Conservation (phyloP, 345 rosid species). For the Salix suchowensis region DNA sequence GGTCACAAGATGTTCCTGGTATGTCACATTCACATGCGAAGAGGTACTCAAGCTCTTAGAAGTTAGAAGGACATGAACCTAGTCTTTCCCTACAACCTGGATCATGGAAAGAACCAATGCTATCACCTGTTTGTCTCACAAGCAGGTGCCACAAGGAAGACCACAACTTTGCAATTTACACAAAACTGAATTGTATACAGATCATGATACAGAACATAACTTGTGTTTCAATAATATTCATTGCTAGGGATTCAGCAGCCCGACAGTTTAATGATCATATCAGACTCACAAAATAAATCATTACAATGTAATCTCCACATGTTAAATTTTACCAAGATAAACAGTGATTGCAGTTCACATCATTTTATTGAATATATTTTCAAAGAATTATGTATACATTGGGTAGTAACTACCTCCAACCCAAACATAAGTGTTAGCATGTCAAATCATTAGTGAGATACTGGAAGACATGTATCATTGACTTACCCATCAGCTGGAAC, state of each 20-base stretch:
- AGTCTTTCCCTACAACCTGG: not conserved
- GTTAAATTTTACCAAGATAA: not conserved
- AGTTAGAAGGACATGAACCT: not conserved
- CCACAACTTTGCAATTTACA: not conserved
- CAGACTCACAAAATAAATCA: not conserved
- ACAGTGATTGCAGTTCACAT: not conserved
- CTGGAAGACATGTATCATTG: not conserved
- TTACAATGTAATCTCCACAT: not conserved
- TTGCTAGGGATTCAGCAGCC: not conserved
- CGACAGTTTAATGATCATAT: not conserved
- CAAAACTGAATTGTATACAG: not conserved
- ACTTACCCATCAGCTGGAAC: slow-evolving; percentile 80
- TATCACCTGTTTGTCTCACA: not conserved
- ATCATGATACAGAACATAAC: not conserved
- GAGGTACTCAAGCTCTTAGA: not conserved
- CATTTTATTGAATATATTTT: not conserved
- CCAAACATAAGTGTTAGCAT: not conserved
- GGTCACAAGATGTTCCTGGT: not conserved
- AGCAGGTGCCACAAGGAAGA: not conserved
- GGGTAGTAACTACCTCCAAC: not conserved
- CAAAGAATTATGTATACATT: not conserved
- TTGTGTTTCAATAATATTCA: not conserved
- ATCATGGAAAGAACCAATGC: not conserved
- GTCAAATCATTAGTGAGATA: not conserved
- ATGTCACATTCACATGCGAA: not conserved